These are phyloP conservation scores for Kwoniella bestiolae DNA, from an alignment of 768 basidiomycete species.

Conservation along the genomic window DNA sequence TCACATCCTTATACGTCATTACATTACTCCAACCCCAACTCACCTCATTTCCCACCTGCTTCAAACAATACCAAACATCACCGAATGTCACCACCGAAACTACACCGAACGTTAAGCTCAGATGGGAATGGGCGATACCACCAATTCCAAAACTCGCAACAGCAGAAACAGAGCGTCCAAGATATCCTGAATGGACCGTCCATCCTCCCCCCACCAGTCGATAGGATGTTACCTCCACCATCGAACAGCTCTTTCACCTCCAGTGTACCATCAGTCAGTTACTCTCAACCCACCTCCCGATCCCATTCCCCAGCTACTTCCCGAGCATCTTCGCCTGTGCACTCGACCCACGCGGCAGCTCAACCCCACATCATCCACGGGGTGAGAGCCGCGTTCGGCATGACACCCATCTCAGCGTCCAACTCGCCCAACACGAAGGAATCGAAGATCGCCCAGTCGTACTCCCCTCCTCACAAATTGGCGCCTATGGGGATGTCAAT, in stretches of 20 bases:
- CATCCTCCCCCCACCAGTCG: slow-evolving; percentile 49
- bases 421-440: slow-evolving; percentile 17
- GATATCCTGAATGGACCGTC: slow-evolving; percentile 56
- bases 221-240: slow-evolving; percentile 53
- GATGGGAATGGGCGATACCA: slow-evolving; percentile 11
- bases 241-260: slow-evolving; percentile 38
- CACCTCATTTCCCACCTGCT: slow-evolving; percentile 43
- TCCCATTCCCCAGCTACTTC: slow-evolving; percentile 51
- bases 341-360: slow-evolving; percentile 30
- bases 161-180: slow-evolving; percentile 52
- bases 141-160: not conserved
- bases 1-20: slow-evolving; percentile 46
- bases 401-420: slow-evolving; percentile 71
- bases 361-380: slow-evolving; percentile 62
- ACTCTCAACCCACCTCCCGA: slow-evolving; percentile 51
- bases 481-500: slow-evolving; percentile 34
- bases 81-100: slow-evolving; percentile 50
- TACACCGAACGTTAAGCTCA: slow-evolving; percentile 34
- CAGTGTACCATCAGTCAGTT: slow-evolving; percentile 33
- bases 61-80: slow-evolving; percentile 12
- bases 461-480: slow-evolving; percentile 40
- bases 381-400: slow-evolving; percentile 84
- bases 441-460: slow-evolving; percentile 19
- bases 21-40: slow-evolving; percentile 39
- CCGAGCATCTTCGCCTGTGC: slow-evolving; percentile 48